Evolutionary conservation across 495 filamentous ascomycete genomes (phyloP).

Genomic region (Penicillium samsonianum): DNA sequence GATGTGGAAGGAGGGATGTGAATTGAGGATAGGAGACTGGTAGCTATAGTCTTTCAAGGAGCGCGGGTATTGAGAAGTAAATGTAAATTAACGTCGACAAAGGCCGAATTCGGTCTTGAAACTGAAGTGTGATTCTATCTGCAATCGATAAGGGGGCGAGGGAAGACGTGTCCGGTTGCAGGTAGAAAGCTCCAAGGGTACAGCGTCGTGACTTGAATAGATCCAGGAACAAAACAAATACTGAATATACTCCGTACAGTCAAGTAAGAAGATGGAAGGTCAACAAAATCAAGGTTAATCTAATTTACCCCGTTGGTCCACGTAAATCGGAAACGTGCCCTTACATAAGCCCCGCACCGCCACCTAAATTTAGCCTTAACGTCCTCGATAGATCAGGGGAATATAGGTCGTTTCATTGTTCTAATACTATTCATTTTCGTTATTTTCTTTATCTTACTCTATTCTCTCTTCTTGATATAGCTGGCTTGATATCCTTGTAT

Average conservation of each 20-base stretch:
- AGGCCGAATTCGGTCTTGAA: slow-evolving; percentile 6
- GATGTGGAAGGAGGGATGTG: slow-evolving; percentile 1
- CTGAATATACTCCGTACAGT: not conserved
- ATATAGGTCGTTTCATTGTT: not conserved
- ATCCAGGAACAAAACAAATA: slow-evolving; percentile 2
- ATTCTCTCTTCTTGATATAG: not conserved
- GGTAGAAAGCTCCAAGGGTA: slow-evolving; percentile 2
- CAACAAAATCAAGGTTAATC: not conserved
- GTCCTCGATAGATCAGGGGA: slow-evolving; percentile 20
- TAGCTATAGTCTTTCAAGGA: slow-evolving; percentile 8
- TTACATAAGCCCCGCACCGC: slow-evolving; percentile 29
- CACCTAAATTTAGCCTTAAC: slow-evolving; percentile 16
- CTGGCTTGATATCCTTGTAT: not conserved
- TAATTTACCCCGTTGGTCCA: slow-evolving; percentile 2
- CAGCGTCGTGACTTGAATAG: not conserved
- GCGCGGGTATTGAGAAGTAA: slow-evolving; percentile 2
- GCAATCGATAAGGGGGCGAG: slow-evolving; percentile 30
- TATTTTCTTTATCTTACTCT: not conserved
- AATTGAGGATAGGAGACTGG: not conserved
- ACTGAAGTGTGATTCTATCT: slow-evolving; percentile 9
- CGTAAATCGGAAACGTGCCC: slow-evolving; percentile 2
- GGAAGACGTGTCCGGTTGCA: slow-evolving; percentile 33
- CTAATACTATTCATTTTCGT: not conserved
- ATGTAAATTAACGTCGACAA: not conserved
- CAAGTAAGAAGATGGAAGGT: not conserved